Base-by-base conservation (phyloP, 169 alveolate species). In the Babesia bigemina region DNA sequence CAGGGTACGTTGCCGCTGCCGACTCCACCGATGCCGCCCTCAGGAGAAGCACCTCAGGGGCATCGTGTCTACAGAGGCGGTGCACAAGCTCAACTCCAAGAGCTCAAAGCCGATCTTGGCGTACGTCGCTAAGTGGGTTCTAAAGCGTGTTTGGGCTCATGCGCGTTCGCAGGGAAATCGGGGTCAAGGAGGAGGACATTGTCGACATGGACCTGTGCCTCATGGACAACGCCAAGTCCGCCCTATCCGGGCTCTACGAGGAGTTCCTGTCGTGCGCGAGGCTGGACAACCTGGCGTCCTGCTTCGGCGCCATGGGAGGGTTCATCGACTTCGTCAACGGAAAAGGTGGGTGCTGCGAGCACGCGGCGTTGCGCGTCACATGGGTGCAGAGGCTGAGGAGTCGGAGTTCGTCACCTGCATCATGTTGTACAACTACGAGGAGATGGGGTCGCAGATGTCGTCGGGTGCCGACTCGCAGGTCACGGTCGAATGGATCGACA, bases 231-330 rank as follows among this genome's bases (percentile, higher is more conserved):
- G 79, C 93, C 36, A 93, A 94, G 24, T 88, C 98, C 2, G 73
- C 88, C 17, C 79, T 95, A 17, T 91, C 96, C n/a, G 99, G 99
- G 16, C 86, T 96, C 9, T 94, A 96, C 81, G 92, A 95, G 70
- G 99, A 97, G 83, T 97, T 96, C 72, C 88, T 97, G 24, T 93
- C 97, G 19, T 91, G 98, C 42, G 97, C 97, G 11, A 77, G 99
- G 63, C 84, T 96, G 66, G 99, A 97, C 70, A 97, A 97, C 73
- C 86, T 97, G 26, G 75, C 86, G 13, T 85, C 92, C 10, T 82
- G 91, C 24, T 88, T 52, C 56, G 71, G 85, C 19, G 67, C 79
- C 4, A 60, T 88, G 67, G 86, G 86, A 28, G 91, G 83, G 14
- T 88, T 84, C 55, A 21, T 72, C n/a, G 93, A 88, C 53, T 62